Evolutionary conservation across 2,329 filamentous ascomycete genomes (phyloP).

Genomic region (Penicillium sp.): DNA sequence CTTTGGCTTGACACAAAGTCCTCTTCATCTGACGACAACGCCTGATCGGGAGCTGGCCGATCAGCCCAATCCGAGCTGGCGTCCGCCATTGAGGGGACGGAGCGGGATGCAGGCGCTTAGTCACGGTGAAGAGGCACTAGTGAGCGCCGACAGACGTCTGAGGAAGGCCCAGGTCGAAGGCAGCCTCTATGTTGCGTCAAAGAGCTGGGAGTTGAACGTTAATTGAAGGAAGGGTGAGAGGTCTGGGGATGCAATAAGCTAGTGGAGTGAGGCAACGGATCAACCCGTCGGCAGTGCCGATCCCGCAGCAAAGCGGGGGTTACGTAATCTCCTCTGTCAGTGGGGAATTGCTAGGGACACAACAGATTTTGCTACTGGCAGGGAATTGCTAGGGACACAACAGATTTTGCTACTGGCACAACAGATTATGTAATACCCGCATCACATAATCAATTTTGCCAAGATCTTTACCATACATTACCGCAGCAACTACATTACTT

Average conservation of each 20-base stretch:
- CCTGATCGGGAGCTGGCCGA: constrained; percentile 27
- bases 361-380: too few species aligned
- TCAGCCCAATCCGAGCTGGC: constrained; percentile 28
- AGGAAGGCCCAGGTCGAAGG: not conserved
- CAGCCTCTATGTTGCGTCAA: not conserved
- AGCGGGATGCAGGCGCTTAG: constrained; percentile 4
- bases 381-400: too few species aligned
- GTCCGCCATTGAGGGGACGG: constrained; percentile 28
- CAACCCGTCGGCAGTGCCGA: constrained; percentile 13
- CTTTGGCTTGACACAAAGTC: constrained; percentile 32
- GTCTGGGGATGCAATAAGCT: constrained; percentile 21
- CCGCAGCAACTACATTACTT: too few species aligned
- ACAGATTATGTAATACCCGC: too few species aligned
- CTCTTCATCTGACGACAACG: constrained; percentile 33
- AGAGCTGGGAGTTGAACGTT: not conserved
- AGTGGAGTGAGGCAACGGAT: constrained; percentile 19
- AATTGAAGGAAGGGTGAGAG: constrained; percentile 4
- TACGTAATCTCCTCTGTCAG: constrained; percentile 11
- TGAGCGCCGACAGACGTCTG: not conserved
- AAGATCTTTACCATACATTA: too few species aligned
- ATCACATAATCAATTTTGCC: too few species aligned
- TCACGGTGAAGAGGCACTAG: not conserved
- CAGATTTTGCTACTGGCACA: too few species aligned
- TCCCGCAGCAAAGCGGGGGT: constrained; percentile 8
- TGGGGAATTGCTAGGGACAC: too few species aligned